Percentiles rank a stretch among this genome's conserved stretches.
These are phyloP conservation scores for Angomonas deanei DNA, from an alignment of 208 protist species.

Conservation along the genomic window DNA sequence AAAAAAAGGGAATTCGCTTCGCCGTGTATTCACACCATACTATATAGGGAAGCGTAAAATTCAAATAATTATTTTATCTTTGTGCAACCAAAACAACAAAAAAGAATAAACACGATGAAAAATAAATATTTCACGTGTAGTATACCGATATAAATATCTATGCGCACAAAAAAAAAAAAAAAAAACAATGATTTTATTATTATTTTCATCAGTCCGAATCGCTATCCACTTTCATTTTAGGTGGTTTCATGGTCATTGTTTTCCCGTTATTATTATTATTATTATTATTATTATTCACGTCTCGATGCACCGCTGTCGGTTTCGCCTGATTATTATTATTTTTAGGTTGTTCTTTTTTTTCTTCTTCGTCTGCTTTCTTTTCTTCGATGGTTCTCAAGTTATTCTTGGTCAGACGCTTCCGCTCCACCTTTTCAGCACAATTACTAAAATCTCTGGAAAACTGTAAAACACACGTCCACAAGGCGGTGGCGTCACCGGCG, in stretches of 20 bases:
- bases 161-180: neutral
- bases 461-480: conserved; percentile 57
- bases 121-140: neutral
- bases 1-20: too few species aligned
- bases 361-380: conserved; percentile 6
- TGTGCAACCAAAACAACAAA: too few species aligned
- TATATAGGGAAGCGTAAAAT: too few species aligned
- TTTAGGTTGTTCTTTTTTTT: neutral
- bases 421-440: conserved; percentile 23
- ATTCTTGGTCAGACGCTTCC: conserved; percentile 20
- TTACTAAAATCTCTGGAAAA: conserved; percentile 43
- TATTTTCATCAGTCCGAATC: neutral
- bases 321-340: neutral
- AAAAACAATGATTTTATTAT: conserved; percentile 4
- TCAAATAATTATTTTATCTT: too few species aligned
- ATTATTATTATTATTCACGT: neutral
- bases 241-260: neutral
- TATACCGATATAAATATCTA: neutral
- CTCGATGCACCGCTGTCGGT: neutral
- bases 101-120: neutral
- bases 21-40: too few species aligned
- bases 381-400: conserved; percentile 8
- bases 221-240: neutral
- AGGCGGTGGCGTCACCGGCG: conserved; percentile 41
- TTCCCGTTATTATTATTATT: neutral